These are phyloP conservation scores for Aspergillus sp. DNA, from an alignment of 2,329 filamentous ascomycete genomes.

Conservation along the genomic window DNA sequence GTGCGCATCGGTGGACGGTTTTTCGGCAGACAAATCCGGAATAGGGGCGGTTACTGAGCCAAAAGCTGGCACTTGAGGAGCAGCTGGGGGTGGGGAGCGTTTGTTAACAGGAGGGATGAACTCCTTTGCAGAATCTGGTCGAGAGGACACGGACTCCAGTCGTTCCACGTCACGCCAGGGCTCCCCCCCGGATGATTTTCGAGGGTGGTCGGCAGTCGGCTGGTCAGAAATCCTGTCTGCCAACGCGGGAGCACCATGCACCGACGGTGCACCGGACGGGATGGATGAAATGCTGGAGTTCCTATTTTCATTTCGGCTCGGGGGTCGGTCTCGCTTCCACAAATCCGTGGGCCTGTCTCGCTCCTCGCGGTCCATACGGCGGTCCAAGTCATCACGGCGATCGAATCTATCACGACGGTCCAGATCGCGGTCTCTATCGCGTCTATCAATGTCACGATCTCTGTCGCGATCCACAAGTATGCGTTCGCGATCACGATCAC, in stretches of 20 bases:
- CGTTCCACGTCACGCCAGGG: slow-evolving; percentile 33
- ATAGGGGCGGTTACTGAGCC: slow-evolving; percentile 37
- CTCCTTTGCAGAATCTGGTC: slow-evolving; percentile 30
- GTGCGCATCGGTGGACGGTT: slow-evolving; percentile 17
- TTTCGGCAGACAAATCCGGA: slow-evolving; percentile 21
- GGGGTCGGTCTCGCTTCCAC: slow-evolving; percentile 43
- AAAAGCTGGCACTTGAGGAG: slow-evolving; percentile 45
- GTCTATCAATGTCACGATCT: slow-evolving; percentile 19
- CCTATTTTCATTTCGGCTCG: slow-evolving; percentile 31
- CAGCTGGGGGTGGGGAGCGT: slow-evolving; percentile 38
- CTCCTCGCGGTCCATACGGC: slow-evolving; percentile 31
- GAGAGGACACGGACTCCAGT: slow-evolving; percentile 24
- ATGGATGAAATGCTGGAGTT: slow-evolving; percentile 26
- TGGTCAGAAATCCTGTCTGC: slow-evolving; percentile 28
- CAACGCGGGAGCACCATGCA: slow-evolving; percentile 14
- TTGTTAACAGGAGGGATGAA: slow-evolving; percentile 23
- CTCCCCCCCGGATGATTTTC: slow-evolving; percentile 29
- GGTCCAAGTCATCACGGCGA: slow-evolving; percentile 31
- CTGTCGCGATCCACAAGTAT: slow-evolving; percentile 26
- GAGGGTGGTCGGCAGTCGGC: slow-evolving; percentile 20
- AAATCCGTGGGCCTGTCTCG: slow-evolving; percentile 33
- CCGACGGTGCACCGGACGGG: slow-evolving; percentile 14
- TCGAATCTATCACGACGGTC: slow-evolving; percentile 31
- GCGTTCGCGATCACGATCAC: slow-evolving; percentile 31
- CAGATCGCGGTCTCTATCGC: slow-evolving; percentile 31